Evolutionary conservation across 108 stramenopile species (phyloP).

Genomic region (Nannochloropsis salina): DNA sequence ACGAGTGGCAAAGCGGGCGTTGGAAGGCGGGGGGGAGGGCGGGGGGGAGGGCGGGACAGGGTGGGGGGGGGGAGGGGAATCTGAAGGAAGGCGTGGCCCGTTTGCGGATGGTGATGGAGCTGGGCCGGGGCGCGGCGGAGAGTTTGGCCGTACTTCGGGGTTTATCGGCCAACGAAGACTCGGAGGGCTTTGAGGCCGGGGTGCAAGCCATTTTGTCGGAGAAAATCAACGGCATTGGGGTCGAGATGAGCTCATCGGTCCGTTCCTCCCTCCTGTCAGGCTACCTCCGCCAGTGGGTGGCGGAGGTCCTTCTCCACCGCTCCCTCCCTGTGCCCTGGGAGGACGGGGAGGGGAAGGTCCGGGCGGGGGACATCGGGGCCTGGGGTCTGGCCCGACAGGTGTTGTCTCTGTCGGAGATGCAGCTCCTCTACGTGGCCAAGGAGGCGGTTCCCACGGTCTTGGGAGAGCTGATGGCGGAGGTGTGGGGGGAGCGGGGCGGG

Average conservation of each 20-base stretch:
- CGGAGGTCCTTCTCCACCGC: not conserved
- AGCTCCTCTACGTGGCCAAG: not conserved
- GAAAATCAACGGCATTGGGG: not conserved
- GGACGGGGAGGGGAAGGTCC: conserved; percentile 1
- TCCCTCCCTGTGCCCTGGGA: not conserved
- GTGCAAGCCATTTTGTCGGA: not conserved
- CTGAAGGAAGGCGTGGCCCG: not conserved
- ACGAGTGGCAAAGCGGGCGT: not conserved
- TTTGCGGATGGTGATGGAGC: not conserved
- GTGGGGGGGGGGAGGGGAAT: not conserved
- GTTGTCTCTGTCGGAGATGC: not conserved
- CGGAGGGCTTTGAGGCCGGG: not conserved
- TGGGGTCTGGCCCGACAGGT: not conserved
- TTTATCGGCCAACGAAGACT: not conserved
- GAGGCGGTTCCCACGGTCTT: not conserved
- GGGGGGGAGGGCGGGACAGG: not conserved
- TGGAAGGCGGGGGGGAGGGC: not conserved
- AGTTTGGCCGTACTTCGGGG: not conserved
- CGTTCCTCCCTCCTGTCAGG: not conserved
- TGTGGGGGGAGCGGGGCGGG: not conserved
- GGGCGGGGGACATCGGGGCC: not conserved
- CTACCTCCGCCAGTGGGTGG: not conserved
- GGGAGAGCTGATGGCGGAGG: not conserved
- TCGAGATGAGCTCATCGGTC: not conserved
- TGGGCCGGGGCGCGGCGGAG: not conserved